Conservation (phyloP, 495 filamentous ascomycete species). For the Trypethelium eluteriae region DNA sequence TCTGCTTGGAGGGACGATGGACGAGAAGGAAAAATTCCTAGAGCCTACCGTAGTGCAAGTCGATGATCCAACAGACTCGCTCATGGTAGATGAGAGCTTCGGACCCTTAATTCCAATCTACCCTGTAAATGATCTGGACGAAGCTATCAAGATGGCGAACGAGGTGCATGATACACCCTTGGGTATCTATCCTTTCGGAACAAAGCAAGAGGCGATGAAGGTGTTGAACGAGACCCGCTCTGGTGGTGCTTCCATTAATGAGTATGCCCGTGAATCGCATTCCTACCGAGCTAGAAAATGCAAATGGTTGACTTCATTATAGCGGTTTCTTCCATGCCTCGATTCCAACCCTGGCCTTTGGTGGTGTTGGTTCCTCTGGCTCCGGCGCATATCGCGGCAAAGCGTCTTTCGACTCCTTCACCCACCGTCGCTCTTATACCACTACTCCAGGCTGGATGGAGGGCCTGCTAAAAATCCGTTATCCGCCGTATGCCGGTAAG, state of each 20-base stretch:
- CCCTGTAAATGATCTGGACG: conserved; percentile 64
- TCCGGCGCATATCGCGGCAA: conserved; percentile 76
- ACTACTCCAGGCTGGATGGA: conserved; percentile 79
- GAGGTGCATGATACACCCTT: conserved; percentile 71
- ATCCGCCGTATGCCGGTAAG: conserved; percentile 69
- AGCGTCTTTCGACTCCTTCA: conserved; percentile 77
- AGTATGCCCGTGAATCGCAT: conserved; percentile 8
- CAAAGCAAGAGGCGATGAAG: conserved; percentile 61
- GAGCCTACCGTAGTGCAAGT: conserved; percentile 79
- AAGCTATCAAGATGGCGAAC: conserved; percentile 72
- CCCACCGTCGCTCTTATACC: conserved; percentile 64
- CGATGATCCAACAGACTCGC: conserved; percentile 62
- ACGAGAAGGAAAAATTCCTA: conserved; percentile 71
- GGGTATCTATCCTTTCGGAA: conserved; percentile 76
- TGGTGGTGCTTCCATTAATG: conserved; percentile 35
- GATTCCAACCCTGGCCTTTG: conserved; percentile 73
- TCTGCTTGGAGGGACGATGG: conserved; percentile 71
- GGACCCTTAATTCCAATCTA: conserved; percentile 79
- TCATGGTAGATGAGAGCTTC: conserved; percentile 77
- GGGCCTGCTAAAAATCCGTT: conserved; percentile 61
- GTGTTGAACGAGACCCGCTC: conserved; percentile 35
- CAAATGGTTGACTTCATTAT: not conserved
- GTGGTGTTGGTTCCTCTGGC: conserved; percentile 82
- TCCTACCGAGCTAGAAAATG: not conserved
- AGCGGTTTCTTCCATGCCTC: conserved; percentile 64